Evolutionary conservation across 345 rosid species (phyloP), one percentile per base, ranked within the genome.

Genomic region (Corchorus capsularis): DNA sequence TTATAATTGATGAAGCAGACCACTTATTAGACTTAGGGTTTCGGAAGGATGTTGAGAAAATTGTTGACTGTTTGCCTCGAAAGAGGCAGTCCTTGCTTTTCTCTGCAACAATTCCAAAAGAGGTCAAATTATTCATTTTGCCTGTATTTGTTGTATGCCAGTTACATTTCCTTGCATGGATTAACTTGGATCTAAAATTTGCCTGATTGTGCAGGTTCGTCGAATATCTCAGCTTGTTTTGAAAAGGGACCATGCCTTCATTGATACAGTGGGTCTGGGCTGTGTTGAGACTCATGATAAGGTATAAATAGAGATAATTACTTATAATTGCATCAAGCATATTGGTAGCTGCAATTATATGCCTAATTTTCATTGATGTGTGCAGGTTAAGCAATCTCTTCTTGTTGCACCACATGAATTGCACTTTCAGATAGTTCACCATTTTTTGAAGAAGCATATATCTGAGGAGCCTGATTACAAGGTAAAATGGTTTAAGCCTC

Each of bases 1-100:
- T 96, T 65, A 79, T 94, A 85, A 87, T 96, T 10, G 98, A 96
- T 79, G 99, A 96, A 82, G 97, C 99, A 80, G 99, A 91, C 83
- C 97, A 88, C 78, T 87, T 96, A 49, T 86, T 96, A 63, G 94
- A 96, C 87, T 83, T 96, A n/a, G 98, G 98, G 54, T 96, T 94
- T 62, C 92, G 97, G 72, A 96, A 92, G 83, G 98, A 96, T 61
- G 85, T 96, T 70, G 99, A 96, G 76, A 96, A 91, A 77, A 88
- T 96, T 71, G 87, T 90, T 50, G 98, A 94, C 72, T 91, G 97
- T 79, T 80, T 96, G 78, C 99, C 97, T 57, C 95, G 92, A 65
- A 84, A 74, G 78, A 88, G 97, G 86, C 99, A 94, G 79, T 88
- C 98, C 39, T 77, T 96, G 80, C 83, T 96, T 43, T 94, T 94